Percentiles rank a stretch among this genome's conserved stretches.
These are phyloP conservation scores for Mortierella sp. DNA, from an alignment of 371 early-diverging fungal species.

Conservation along the genomic window DNA sequence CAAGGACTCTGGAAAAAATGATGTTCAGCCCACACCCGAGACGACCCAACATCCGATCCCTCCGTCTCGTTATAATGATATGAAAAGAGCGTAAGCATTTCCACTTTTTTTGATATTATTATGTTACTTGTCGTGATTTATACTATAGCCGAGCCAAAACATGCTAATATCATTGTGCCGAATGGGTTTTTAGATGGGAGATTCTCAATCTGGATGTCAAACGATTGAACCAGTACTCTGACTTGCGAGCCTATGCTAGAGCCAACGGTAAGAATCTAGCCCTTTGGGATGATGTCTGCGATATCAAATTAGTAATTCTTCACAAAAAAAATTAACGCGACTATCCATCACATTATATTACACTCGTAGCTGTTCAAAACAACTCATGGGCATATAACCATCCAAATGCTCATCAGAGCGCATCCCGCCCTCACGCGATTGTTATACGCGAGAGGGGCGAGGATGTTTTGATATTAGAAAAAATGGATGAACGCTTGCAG, in stretches of 20 bases:
- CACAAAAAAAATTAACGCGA: not conserved
- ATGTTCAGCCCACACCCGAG: not conserved
- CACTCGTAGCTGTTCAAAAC: conserved; percentile 18
- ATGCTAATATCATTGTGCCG: not conserved
- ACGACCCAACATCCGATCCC: conserved; percentile 10
- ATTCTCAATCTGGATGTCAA: conserved; percentile 54
- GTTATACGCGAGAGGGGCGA: conserved; percentile 67
- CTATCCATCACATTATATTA: not conserved
- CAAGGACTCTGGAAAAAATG: not conserved
- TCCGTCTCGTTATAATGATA: conserved; percentile 32
- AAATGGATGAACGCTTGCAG: conserved; percentile 62
- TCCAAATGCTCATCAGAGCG: conserved; percentile 35
- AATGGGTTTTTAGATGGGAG: conserved; percentile 39
- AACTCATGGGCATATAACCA: conserved; percentile 48
- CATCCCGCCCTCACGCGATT: conserved; percentile 47
- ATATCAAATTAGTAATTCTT: not conserved
- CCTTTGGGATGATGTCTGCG: not conserved
- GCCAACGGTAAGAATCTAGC: conserved; percentile 18
- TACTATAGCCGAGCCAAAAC: not conserved
- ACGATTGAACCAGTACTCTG: conserved; percentile 46
- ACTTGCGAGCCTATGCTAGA: conserved; percentile 39
- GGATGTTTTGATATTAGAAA: conserved; percentile 68
- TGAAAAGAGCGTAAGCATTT: conserved; percentile 45
- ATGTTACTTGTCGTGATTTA: not conserved
- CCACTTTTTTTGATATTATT: not conserved